These are phyloP conservation scores for Cutaneotrichosporon dermatis DNA, from an alignment of 1,284 basidiomycete species.

Conservation along the genomic window DNA sequence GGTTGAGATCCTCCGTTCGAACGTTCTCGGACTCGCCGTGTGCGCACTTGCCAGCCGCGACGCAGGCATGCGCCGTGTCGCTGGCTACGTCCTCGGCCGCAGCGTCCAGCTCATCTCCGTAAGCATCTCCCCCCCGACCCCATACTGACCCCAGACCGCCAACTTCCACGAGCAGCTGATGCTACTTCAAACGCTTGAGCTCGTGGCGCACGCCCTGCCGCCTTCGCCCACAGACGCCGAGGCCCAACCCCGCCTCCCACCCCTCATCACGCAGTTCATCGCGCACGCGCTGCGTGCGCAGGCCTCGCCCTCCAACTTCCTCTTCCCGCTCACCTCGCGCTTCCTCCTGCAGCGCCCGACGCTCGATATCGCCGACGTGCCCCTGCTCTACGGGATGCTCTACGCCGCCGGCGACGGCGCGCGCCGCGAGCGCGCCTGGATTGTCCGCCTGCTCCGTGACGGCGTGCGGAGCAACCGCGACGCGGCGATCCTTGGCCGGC, in stretches of 20 bases:
- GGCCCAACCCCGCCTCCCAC: slow-evolving; percentile 51
- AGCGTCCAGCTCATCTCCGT: neutral
- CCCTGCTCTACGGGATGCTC: slow-evolving; percentile 77
- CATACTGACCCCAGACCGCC: slow-evolving; percentile 10
- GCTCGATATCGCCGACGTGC: slow-evolving; percentile 71
- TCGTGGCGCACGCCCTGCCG: slow-evolving; percentile 57
- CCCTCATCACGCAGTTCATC: slow-evolving; percentile 73
- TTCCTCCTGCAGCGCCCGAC: slow-evolving; percentile 79
- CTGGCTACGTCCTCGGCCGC: slow-evolving; percentile 38
- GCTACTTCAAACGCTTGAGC: slow-evolving; percentile 66
- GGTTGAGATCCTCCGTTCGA: slow-evolving; percentile 80
- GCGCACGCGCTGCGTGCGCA: slow-evolving; percentile 71
- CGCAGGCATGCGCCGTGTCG: slow-evolving; percentile 56
- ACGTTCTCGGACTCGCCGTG: slow-evolving; percentile 69
- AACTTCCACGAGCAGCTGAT: slow-evolving; percentile 76
- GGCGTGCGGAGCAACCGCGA: slow-evolving; percentile 66
- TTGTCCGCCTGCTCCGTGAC: slow-evolving; percentile 75
- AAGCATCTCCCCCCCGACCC: slow-evolving; percentile 1
- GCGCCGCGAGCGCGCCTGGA: slow-evolving; percentile 82
- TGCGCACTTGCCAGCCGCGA: slow-evolving; percentile 69
- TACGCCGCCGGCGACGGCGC: slow-evolving; percentile 68
- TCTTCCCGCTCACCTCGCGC: slow-evolving; percentile 71
- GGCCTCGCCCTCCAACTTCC: slow-evolving; percentile 72
- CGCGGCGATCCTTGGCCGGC: slow-evolving; percentile 71
- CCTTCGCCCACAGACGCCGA: slow-evolving; percentile 46